Evolutionary conservation across 176 grass and related monocot species (phyloP), one percentile per base, ranked within the genome.

Genomic region (Juncus inflexus): DNA sequence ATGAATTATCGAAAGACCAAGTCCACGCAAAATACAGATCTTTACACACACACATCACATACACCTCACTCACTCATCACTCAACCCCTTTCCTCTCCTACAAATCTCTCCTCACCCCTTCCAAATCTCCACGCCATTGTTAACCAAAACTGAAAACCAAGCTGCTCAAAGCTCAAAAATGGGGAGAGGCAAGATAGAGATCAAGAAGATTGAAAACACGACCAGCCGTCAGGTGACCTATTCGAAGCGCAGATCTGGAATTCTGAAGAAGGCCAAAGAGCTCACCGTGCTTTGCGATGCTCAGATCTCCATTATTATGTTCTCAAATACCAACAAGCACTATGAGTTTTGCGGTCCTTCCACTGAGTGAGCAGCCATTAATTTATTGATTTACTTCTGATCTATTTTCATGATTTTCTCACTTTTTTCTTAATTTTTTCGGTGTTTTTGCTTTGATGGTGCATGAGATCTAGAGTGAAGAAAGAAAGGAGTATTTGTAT

Each of bases 181-280:
- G 94, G 94, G 94, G 64, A 78, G 89, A 12, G 94, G 94, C 35
- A 99, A 99, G 94, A 99, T 99, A 75, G 94, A 99, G 88, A 99
- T 99, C 43, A 99, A 99, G 88, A 77, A 87, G 88, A 99, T 92
- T 72, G 88, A 99, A 83, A 99, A 99, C 80, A 81, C 94, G 11
- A 99, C 94, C 6, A 99, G 88, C 72, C 36, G 94, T 56, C 94
- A 99, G 70, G 94, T 99, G 4, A 99, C 94, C 28, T 99, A 90
- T 80, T 99, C 94, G 53, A 99, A 99, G 85, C 79, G 94, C 15
- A 76, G 94, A 1, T 80, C 88, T 0, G 94, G 94, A 65, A 99
- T 99, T 83, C 80, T 99, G 80, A 99, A 99, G 83, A 99, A 99
- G 85, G 94, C 94, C 6, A 70, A 70, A 9, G 94, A 99, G 75